A percentile compares a stretch with the other conserved stretches of the same genome.
Evolutionary conservation across 1,284 basidiomycete genomes (phyloP).

Genomic region (Mrakiaceae sp.): DNA sequence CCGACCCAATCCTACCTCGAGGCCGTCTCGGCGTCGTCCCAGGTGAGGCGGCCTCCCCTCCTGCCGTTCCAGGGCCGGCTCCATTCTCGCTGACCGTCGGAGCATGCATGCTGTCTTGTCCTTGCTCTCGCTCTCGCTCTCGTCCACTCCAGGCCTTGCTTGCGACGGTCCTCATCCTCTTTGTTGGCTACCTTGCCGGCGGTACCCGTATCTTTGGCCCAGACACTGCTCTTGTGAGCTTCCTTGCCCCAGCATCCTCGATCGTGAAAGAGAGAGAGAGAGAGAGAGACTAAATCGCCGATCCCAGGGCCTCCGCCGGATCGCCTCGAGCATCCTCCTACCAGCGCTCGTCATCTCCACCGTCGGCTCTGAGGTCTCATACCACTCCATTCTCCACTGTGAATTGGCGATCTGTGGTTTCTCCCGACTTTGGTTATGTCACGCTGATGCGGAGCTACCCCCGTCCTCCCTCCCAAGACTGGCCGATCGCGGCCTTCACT

Average conservation of each 20-base stretch:
- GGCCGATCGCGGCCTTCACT: constrained; percentile 28
- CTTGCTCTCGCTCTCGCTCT: background rate
- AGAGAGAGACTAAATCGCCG: constrained; percentile 4
- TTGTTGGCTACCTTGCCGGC: constrained; percentile 27
- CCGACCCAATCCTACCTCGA: too few species aligned
- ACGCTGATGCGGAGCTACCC: background rate
- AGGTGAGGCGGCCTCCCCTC: too few species aligned
- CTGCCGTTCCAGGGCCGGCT: too few species aligned
- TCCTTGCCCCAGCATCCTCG: background rate
- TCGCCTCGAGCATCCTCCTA: constrained; percentile 22
- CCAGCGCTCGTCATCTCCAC: constrained; percentile 27
- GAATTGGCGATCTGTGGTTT: constrained; percentile 4
- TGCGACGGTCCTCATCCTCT: constrained; percentile 26
- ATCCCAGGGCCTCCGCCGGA: constrained; percentile 1
- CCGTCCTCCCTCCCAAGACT: constrained; percentile 20
- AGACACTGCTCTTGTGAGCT: background rate
- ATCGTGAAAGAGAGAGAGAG: background rate
- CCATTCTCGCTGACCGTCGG: too few species aligned
- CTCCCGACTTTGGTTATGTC: background rate
- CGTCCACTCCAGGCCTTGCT: constrained; percentile 27
- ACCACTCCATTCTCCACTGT: constrained; percentile 26
- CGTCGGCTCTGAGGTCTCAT: constrained; percentile 23
- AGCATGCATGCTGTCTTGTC: background rate
- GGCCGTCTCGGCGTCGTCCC: too few species aligned
- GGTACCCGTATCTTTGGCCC: constrained; percentile 12